Evolutionary conservation across 768 basidiomycete genomes (phyloP), one percentile per base, ranked within the genome.

Genomic region (Rhizopogon salebrosus): DNA sequence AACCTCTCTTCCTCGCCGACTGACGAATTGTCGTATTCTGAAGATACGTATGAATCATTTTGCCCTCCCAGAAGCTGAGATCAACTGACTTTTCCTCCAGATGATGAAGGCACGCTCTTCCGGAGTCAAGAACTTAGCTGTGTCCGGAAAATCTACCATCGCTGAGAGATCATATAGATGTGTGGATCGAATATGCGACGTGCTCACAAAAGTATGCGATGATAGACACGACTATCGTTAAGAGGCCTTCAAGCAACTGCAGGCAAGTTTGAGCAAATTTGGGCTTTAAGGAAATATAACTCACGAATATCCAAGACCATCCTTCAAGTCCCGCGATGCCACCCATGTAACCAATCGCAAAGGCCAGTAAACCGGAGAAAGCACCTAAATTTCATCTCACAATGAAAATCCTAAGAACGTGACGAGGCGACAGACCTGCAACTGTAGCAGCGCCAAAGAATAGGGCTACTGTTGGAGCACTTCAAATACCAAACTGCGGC

Each of bases 301-400:
- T 38, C 57, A 83, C 80, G 52, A 85, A 86, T 43, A 85, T 84
- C 84, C 84, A 85, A 0, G 79, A 79, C 84, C 84, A 86, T 10
- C 80, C 83, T 16, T 73, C 59, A 16, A 79, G 60, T 1, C 78
- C 75, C 3, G 59, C 66, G 0, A 64, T 65, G 0, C 78, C 79
- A 24, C 66, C 62, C 80, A 85, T 79, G 48, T 78, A 77, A 36
- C 74, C 70, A 26, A 84, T 79, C 0, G 62, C 81, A 62, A 72
- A 83, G 0, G 83, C 83, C 14, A 85, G 57, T 6, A 84, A 63
- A 0, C 83, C 83, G 1, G 82, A 80, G 60, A 85, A 83, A 3
- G 82, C 83, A 6, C 72, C 73, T 62, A 40, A 13, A 16, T n/a
- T 31, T 29, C 29, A 13, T 11, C 20, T 53, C 43, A 34, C 4